Conservation (phyloP, 2,329 filamentous ascomycete species). For the Blumeriella jaapii region DNA sequence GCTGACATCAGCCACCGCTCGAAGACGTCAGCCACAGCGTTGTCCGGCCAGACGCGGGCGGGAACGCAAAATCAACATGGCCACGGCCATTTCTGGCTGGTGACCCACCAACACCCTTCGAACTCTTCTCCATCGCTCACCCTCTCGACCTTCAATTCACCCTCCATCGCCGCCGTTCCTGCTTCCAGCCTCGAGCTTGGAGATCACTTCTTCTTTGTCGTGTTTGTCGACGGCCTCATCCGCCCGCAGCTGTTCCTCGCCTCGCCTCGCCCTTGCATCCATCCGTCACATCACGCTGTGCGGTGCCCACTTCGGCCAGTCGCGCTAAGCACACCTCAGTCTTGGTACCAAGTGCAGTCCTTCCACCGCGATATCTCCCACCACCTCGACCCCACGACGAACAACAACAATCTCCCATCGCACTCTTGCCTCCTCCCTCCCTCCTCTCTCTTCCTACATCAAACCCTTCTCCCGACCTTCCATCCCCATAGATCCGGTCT, state of each 20-base stretch:
- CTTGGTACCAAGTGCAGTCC: no score
- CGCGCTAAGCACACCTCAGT: constrained; percentile 7
- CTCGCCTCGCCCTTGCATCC: constrained; percentile 1
- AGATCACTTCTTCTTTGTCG: no score
- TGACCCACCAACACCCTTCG: no score
- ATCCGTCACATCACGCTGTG: constrained; percentile 5
- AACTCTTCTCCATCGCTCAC: no score
- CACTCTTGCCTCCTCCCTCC: constrained; percentile 2
- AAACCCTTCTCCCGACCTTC: constrained; percentile 16
- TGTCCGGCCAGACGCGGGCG: neutral
- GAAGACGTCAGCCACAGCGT: constrained; percentile 8
- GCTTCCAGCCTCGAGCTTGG: no score
- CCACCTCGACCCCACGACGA: constrained; percentile 1
- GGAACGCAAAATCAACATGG: no score
- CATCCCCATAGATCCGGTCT: no score
- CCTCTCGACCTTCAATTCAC: neutral
- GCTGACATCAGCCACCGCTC: no score
- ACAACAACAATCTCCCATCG: constrained; percentile 6
- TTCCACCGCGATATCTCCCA: no score
- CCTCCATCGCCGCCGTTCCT: no score
- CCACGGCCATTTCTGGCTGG: no score
- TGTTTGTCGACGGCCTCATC: neutral
- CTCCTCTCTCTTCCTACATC: constrained; percentile 14
- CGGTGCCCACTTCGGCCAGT: neutral
- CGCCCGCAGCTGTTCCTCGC: neutral